A percentile compares a stretch with the other conserved stretches of the same genome.
Evolutionary conservation across 176 grass and related monocot genomes (phyloP).

Genomic region (Puccinellia tenuiflora): DNA sequence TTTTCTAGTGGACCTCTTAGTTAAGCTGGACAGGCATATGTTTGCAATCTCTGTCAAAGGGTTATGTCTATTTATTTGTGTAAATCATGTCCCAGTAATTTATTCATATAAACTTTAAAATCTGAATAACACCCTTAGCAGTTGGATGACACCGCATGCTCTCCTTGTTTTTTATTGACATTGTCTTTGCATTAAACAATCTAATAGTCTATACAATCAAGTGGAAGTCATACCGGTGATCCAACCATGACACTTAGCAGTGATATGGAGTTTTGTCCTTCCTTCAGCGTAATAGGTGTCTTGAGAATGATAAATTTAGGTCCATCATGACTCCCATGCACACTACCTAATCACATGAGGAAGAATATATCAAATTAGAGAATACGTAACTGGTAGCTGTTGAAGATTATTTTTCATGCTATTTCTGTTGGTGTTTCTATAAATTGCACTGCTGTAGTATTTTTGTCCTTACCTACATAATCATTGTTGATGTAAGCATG

Average conservation of each 20-base stretch:
- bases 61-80: background rate
- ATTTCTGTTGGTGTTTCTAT: background rate
- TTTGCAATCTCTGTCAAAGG: background rate
- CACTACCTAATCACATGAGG: slow-evolving; percentile 36
- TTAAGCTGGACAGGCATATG: background rate
- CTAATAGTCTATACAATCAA: background rate
- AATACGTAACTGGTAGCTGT: background rate
- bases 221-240: slow-evolving; percentile 46
- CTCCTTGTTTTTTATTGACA: background rate
- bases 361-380: slow-evolving; percentile 1
- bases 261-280: slow-evolving; percentile 57
- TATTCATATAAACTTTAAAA: background rate
- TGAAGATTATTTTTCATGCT: background rate
- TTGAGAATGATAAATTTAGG: slow-evolving; percentile 30
- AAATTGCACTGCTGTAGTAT: background rate
- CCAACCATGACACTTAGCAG: slow-evolving; percentile 75
- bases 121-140: background rate
- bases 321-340: slow-evolving; percentile 48
- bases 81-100: background rate
- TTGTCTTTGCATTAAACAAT: background rate
- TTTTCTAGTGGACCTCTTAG: background rate
- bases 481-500: slow-evolving; percentile 66
- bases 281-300: slow-evolving; percentile 28
- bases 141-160: background rate
- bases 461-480: slow-evolving; percentile 45